phyloP scores from a whole-genome alignment of 1,284 basidiomycete genomes.

The Sphaerobolus stellatus region DNA sequence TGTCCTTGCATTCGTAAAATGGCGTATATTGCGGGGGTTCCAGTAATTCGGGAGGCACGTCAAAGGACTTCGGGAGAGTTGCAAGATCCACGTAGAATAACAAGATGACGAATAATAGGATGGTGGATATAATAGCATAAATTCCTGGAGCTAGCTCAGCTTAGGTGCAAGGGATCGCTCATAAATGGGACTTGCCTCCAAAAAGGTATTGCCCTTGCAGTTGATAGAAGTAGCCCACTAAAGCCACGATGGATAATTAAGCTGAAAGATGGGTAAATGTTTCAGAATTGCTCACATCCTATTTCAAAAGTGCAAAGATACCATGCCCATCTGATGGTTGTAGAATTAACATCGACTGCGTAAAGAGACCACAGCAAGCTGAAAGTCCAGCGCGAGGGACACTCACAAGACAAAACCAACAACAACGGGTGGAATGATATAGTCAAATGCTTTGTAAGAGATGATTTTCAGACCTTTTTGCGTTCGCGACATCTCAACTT shows the following conservation, averaged over 20 bases:
- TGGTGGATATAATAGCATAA: slow-evolving; percentile 33
- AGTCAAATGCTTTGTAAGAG: slow-evolving; percentile 1
- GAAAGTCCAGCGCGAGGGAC: neutral
- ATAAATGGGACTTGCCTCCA: slow-evolving; percentile 33
- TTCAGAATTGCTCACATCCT: slow-evolving; percentile 31
- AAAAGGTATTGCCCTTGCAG: slow-evolving; percentile 24
- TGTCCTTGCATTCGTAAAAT: slow-evolving; percentile 41
- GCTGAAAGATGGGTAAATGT: neutral
- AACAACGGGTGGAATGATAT: slow-evolving; percentile 4
- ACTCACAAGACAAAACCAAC: slow-evolving; percentile 7
- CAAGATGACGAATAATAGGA: slow-evolving; percentile 30
- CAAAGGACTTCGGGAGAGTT: neutral
- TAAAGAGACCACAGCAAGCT: neutral
- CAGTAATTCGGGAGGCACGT: slow-evolving; percentile 33
- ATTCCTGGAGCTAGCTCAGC: slow-evolving; percentile 24
- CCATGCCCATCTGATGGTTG: slow-evolving; percentile 12
- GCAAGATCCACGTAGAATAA: slow-evolving; percentile 37
- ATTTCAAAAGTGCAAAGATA: slow-evolving; percentile 40
- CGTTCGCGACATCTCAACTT: neutral
- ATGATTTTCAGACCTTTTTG: neutral
- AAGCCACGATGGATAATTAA: neutral
- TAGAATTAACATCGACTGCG: neutral
- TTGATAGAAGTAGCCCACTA: slow-evolving; percentile 42
- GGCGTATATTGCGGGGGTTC: slow-evolving; percentile 32
- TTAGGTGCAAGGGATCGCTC: neutral